Conservation (phyloP, 495 filamentous ascomycete genomes). For the Glonium stellatum region DNA sequence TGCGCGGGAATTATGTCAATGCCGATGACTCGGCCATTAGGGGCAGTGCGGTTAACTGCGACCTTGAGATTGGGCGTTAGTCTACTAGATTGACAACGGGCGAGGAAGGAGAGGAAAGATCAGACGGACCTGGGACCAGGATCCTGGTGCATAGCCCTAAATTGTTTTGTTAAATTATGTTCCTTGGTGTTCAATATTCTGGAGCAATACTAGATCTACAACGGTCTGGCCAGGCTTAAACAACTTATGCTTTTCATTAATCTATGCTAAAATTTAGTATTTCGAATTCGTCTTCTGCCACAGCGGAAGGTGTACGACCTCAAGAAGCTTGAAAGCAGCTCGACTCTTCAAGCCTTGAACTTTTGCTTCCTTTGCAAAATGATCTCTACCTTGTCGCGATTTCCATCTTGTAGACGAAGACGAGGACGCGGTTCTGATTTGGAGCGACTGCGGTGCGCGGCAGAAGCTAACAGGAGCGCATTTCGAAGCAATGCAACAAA, state of each 20-base stretch:
- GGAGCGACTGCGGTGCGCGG: not conserved
- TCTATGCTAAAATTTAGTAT: constrained; percentile 39
- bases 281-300: not conserved
- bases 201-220: constrained; percentile 66
- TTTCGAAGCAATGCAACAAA: constrained; percentile 8
- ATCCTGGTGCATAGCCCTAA: constrained; percentile 90
- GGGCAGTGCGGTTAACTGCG: constrained; percentile 68
- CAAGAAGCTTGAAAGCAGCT: constrained; percentile 85
- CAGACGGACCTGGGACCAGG: constrained; percentile 74
- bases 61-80: constrained; percentile 47
- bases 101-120: not conserved
- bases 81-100: no score
- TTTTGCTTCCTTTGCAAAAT: constrained; percentile 61
- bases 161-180: not conserved
- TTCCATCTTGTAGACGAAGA: constrained; percentile 80
- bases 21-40: constrained; percentile 72
- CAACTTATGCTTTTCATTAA: constrained; percentile 71
- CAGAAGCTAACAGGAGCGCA: constrained; percentile 1
- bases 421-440: constrained; percentile 29
- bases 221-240: constrained; percentile 77
- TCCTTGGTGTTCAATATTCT: not conserved
- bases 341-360: constrained; percentile 75
- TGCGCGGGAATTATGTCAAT: constrained; percentile 90
- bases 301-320: constrained; percentile 42
- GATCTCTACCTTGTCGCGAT: constrained; percentile 63